Evolutionary conservation across 495 filamentous ascomycete species (phyloP).

Genomic region (Talaromyces nanjingensis): DNA sequence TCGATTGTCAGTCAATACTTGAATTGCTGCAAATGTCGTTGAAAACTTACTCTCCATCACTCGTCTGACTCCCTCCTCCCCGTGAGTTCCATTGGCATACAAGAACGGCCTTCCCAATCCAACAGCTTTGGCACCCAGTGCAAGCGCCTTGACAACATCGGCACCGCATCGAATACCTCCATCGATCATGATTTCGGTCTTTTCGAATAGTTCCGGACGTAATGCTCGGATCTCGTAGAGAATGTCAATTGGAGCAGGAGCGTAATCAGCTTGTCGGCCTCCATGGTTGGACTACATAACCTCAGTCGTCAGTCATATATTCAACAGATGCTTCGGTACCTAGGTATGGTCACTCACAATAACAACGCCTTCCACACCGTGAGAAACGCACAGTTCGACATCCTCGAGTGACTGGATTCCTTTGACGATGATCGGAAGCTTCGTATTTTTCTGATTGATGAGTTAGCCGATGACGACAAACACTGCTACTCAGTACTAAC

Average conservation of each 20-base stretch:
- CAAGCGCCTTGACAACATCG: constrained; percentile 20
- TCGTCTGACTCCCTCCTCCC: not conserved
- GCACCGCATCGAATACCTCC: constrained; percentile 39
- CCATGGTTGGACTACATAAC: not conserved
- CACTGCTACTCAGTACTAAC: not conserved
- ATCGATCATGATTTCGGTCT: constrained; percentile 36
- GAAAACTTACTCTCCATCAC: not conserved
- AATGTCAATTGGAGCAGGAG: constrained; percentile 28
- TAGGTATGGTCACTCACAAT: not conserved
- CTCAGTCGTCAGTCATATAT: not conserved
- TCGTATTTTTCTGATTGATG: not conserved
- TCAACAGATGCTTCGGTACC: not conserved
- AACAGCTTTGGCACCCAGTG: not conserved
- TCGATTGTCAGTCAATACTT: not conserved
- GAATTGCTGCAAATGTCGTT: not conserved
- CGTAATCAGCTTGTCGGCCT: not conserved
- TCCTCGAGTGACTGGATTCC: not conserved
- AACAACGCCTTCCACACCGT: not conserved
- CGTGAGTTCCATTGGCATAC: not conserved
- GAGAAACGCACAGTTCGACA: not conserved
- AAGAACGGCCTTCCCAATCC: not conserved
- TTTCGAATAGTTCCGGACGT: constrained; percentile 31
- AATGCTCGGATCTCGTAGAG: constrained; percentile 28
- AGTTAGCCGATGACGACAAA: not conserved
- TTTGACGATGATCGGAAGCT: not conserved